Conservation (phyloP, 352 stramenopile species). For the Globisporangium iwayamae region DNA sequence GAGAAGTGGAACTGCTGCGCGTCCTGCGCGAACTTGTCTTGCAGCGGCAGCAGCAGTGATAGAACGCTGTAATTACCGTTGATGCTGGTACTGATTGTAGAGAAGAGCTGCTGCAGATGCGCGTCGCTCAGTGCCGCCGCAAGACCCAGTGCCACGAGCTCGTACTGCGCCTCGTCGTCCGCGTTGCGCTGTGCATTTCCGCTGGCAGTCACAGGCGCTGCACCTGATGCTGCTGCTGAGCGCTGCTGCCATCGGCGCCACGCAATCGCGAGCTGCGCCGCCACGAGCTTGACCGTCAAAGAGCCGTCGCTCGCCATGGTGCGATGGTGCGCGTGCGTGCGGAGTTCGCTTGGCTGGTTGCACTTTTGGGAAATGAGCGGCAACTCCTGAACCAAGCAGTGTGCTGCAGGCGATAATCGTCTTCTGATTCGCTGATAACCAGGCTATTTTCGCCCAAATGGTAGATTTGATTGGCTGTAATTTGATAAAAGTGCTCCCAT, state of each 20-base stretch:
- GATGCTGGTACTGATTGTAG: neutral
- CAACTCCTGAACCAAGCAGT: neutral
- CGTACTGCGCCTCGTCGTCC: conserved; percentile 48
- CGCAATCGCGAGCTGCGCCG: conserved; percentile 13
- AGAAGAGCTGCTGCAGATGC: conserved; percentile 28
- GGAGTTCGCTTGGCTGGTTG: neutral
- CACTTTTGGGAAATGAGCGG: neutral
- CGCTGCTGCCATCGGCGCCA: conserved; percentile 18
- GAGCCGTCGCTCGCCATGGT: neutral
- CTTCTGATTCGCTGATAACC: conserved; percentile 2
- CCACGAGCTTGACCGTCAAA: neutral
- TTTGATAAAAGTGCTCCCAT: neutral
- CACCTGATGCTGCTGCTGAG: neutral
- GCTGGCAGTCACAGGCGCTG: neutral
- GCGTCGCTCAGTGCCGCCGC: conserved; percentile 16
- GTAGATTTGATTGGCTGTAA: conserved; percentile 8
- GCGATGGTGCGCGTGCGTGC: neutral
- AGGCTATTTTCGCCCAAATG: neutral
- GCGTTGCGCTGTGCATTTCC: conserved; percentile 4
- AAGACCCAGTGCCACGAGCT: conserved; percentile 44
- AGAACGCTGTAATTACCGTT: conserved; percentile 10
- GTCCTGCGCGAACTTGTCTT: conserved; percentile 16
- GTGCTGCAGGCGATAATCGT: neutral
- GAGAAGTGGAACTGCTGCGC: conserved; percentile 34
- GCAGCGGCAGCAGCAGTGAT: conserved; percentile 40